These are phyloP conservation scores for Talaromyces proteolyticus DNA, from an alignment of 495 filamentous ascomycete species.

Conservation along the genomic window DNA sequence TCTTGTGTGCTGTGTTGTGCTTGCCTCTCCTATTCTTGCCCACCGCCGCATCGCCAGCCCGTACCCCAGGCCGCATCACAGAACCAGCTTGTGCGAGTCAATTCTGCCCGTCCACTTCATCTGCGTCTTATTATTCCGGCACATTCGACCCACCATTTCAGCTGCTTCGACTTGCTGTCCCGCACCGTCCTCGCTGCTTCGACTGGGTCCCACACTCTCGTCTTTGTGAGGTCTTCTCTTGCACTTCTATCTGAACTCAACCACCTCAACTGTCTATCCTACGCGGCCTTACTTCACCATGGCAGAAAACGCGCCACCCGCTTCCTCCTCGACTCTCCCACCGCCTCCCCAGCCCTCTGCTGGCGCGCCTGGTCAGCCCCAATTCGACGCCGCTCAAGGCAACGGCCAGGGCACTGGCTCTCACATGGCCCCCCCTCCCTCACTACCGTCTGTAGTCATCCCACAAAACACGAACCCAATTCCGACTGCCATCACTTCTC, in stretches of 20 bases:
- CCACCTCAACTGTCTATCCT: conserved; percentile 4
- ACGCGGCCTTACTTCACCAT: conserved; percentile 36
- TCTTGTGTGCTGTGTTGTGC: conserved; percentile 16
- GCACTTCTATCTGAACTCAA: conserved; percentile 8
- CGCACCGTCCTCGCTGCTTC: too few relatives aligned
- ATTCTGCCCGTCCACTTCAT: conserved; percentile 1
- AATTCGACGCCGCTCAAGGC: conserved; percentile 58
- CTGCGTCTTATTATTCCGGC: not conserved
- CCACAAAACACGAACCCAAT: conserved; percentile 97
- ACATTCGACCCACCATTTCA: too few relatives aligned
- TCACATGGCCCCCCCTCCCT: conserved; percentile 93
- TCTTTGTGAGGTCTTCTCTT: conserved; percentile 4
- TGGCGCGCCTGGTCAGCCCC: conserved; percentile 65
- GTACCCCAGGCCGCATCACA: not conserved
- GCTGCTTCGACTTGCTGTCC: too few relatives aligned
- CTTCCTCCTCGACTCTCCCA: conserved; percentile 50
- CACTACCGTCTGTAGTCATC: conserved; percentile 81
- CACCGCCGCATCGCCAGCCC: not conserved
- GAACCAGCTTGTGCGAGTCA: conserved; percentile 4
- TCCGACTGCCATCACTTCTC: conserved; percentile 85
- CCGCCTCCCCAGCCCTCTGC: conserved; percentile 60
- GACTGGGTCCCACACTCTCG: conserved; percentile 5
- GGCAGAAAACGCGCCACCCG: conserved; percentile 58
- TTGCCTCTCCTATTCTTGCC: conserved; percentile 14
- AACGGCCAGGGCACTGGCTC: conserved; percentile 55